Evolutionary conservation across 2,329 filamentous ascomycete genomes (phyloP), one percentile per base, ranked within the genome.

Genomic region (Colletotrichum sp.): DNA sequence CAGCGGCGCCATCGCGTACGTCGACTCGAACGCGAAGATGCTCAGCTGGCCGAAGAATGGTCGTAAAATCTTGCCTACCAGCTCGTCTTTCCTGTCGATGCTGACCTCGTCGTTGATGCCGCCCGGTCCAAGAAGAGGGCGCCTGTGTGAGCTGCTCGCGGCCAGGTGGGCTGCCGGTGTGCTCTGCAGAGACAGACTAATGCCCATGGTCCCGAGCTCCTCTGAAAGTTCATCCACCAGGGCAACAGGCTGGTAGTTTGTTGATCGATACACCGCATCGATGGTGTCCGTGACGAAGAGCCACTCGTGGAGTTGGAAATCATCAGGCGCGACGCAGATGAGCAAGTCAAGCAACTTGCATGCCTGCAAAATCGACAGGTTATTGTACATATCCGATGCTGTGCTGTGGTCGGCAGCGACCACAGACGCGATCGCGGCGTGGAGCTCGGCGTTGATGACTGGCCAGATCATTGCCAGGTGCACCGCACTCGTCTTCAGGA

Each of bases 291-390:
- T 98, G 71, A 99, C 93, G 84, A 98, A 99, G 6, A 98, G 91
- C 97, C 97, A 99, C 87, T 98, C 95, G 80, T 98, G 94, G n/a
- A 98, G 91, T 84, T 98, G 97, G 85, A 98, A 99, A 83, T 99
- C 97, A 79, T 99, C 97, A 0, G 96, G 96, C 6, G 94, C 94
- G 9, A 96, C 89, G 58, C 95, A 93, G 16, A 98, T 90, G n/a
- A 99, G 88, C 25, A 96, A 88, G 81, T 99, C 97, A 5, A 99
- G 90, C 5, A 99, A 89, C 82, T 98, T 99, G 86, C 96, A 98
- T 1, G 96, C 96, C 83, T 99, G 96, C 5, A 99, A 87, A 18
- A 98, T 87, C 4, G 94, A 93, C 4, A 92, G 87, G 78, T 95
- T 94, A 81, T 91, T 95, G 85, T 95, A 98, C 13, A 91, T 93